Base-by-base conservation (phyloP, 164 flowering plant genomes). In the Cinnamomum micranthum region DNA sequence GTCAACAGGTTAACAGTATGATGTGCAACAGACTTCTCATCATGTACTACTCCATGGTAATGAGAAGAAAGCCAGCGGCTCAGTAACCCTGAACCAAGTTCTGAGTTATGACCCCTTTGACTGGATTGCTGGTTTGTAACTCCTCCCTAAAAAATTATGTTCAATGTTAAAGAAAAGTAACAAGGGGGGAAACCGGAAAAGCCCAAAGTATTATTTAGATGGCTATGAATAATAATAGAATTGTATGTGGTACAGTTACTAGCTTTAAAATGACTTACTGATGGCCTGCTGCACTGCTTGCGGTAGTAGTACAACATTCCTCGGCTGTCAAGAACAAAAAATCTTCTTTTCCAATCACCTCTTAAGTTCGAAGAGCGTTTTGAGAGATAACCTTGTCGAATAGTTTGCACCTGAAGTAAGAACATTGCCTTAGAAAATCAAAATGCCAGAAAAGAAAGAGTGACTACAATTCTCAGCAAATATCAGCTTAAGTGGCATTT, bases 1-100 rank as follows among this genome's bases (percentile, higher is more conserved):
- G 99, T 96, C 69, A 94, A 88, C 77, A 96, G 87, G 87, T 96
- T 94, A 72, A 96, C 97, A n/a, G 97, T 96, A 80, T 94, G 97
- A 77, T 86, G 97, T 65, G 97, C 97, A 77, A 88, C 97, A 75
- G 99, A 85, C 80, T 93, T 93, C 80, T 95, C 99, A 80, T 94
- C 99, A 83, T 92, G 92, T n/a, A 89, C 92, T 20, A 93, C 97
- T 71, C 96, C 93, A 83, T 89, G 94, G 82, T 91, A 81, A 86
- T 94, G 97, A 78, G 97, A 88, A 80, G 98, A 91, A 41, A 92
- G 94, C 99, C 99, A 96, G 65, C 97, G 87, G 82, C 98, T 87
- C 69, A 96, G 83, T 70, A 94, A 73, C 70, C 98, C 97, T 80
- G 97, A 86, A 71, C 97, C 88, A 76, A 85, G 88, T 74, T 95